A percentile compares a stretch with the other conserved stretches of the same genome.
These are phyloP conservation scores for Haplosporangium gracile DNA, from an alignment of 192 early-diverging fungal genomes.

Conservation along the genomic window DNA sequence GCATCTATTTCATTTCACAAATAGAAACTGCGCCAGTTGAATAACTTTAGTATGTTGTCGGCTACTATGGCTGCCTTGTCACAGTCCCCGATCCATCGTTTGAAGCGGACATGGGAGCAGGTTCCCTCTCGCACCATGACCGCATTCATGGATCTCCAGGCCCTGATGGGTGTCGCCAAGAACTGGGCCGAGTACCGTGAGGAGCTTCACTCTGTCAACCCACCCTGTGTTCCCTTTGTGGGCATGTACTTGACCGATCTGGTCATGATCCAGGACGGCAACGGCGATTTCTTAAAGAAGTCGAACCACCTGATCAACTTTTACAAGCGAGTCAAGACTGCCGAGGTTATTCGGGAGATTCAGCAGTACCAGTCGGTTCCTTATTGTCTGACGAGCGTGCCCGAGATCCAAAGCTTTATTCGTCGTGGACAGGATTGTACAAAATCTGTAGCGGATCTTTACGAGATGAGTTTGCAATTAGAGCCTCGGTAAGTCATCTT, in stretches of 20 bases:
- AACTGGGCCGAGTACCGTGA: slow-evolving; percentile 92
- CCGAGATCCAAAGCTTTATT: slow-evolving; percentile 91
- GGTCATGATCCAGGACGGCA: slow-evolving; percentile 96
- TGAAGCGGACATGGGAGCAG: slow-evolving; percentile 93
- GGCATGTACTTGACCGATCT: slow-evolving; percentile 88
- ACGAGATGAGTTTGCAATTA: slow-evolving; percentile 81
- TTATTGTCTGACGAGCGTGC: slow-evolving; percentile 85
- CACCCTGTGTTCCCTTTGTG: slow-evolving; percentile 88
- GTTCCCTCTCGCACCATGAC: slow-evolving; percentile 71
- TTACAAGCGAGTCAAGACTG: slow-evolving; percentile 89
- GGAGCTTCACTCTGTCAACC: slow-evolving; percentile 85
- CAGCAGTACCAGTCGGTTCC: slow-evolving; percentile 92
- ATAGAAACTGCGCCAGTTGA: slow-evolving; percentile 68
- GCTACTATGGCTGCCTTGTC: slow-evolving; percentile 93
- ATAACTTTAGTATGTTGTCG: slow-evolving; percentile 98
- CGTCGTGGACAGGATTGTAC: slow-evolving; percentile 74
- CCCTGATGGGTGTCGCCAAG: slow-evolving; percentile 85
- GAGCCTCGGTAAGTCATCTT: slow-evolving; percentile 80
- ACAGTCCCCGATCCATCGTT: slow-evolving; percentile 88
- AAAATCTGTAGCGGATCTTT: slow-evolving; percentile 82
- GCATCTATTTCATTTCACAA: neutral
- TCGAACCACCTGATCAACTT: slow-evolving; percentile 89
- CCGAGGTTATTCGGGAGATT: slow-evolving; percentile 93
- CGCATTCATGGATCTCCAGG: slow-evolving; percentile 76
- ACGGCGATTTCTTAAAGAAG: slow-evolving; percentile 79